These are phyloP conservation scores for Colletotrichum acutatum DNA, from an alignment of 2,329 filamentous ascomycete genomes.

Conservation along the genomic window DNA sequence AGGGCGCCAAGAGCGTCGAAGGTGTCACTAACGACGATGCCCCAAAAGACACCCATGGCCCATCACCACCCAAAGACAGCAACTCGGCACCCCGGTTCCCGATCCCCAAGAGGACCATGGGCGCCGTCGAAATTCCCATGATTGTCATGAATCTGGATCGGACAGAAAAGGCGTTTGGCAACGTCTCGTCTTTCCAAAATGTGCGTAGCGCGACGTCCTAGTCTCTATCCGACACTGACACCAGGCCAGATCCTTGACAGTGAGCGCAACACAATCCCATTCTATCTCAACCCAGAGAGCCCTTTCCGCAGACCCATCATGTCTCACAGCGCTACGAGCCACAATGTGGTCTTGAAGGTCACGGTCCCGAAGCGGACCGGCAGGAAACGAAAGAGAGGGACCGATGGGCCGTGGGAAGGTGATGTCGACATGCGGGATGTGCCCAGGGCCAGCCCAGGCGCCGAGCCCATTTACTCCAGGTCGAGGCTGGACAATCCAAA, in stretches of 20 bases:
- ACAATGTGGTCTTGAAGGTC: constrained; percentile 88
- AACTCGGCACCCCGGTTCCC: constrained; percentile 41
- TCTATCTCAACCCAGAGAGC: constrained; percentile 85
- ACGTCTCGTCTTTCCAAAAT: constrained; percentile 50
- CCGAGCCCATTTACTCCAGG: constrained; percentile 52
- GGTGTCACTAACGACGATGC: too few relatives aligned
- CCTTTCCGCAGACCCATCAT: constrained; percentile 81
- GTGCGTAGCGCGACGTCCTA: constrained; percentile 41
- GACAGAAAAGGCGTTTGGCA: constrained; percentile 54
- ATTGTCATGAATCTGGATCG: constrained; percentile 56
- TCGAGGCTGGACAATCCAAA: constrained; percentile 63
- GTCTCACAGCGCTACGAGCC: constrained; percentile 79
- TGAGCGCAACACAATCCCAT: constrained; percentile 64
- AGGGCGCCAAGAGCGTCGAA: too few relatives aligned
- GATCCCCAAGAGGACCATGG: constrained; percentile 48
- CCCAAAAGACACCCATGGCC: background rate
- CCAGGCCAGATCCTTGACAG: constrained; percentile 57
- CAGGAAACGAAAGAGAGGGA: constrained; percentile 85
- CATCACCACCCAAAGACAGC: background rate
- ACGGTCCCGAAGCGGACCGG: constrained; percentile 89
- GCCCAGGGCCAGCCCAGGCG: constrained; percentile 1
- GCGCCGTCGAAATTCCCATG: constrained; percentile 56
- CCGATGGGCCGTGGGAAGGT: constrained; percentile 70
- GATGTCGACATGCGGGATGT: constrained; percentile 47
- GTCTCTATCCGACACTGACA: background rate